Conservation (phyloP, 179 eudicot genomes). For the Silene vulgaris region DNA sequence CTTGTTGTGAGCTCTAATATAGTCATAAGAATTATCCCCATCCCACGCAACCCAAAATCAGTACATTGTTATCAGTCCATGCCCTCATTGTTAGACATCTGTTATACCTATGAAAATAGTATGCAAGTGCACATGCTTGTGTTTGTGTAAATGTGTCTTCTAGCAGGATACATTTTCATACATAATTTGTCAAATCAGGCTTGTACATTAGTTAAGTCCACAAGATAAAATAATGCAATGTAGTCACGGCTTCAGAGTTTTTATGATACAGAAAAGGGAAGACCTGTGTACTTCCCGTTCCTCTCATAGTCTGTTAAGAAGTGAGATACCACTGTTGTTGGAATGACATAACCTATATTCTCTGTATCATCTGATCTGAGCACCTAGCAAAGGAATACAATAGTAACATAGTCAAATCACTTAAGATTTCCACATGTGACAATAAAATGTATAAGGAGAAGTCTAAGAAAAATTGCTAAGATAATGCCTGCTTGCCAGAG, state of each 20-base stretch:
- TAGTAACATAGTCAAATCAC: constrained; percentile 11
- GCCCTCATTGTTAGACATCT: not conserved
- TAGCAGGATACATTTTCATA: not conserved
- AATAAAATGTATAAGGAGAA: constrained; percentile 1
- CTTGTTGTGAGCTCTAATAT: not conserved
- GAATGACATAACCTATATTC: constrained; percentile 95
- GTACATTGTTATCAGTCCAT: not conserved
- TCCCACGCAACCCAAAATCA: not conserved
- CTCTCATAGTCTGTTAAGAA: constrained; percentile 79
- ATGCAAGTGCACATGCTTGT: not conserved
- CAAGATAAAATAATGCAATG: not conserved
- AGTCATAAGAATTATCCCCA: not conserved
- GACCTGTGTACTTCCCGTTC: constrained; percentile 93
- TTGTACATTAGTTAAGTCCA: constrained; percentile 7
- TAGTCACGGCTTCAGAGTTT: not conserved
- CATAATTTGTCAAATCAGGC: not conserved
- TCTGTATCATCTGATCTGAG: constrained; percentile 89
- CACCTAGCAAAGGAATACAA: constrained; percentile 44
- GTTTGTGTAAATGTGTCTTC: not conserved
- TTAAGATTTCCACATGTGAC: not conserved
- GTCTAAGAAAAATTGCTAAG: not conserved
- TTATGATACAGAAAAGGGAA: constrained; percentile 15
- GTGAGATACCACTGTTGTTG: constrained; percentile 90
- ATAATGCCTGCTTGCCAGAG: not conserved
- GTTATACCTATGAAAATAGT: not conserved